Percentiles rank a stretch among this genome's conserved stretches.
These are phyloP conservation scores for Rhodomyrtus psidioides DNA, from an alignment of 441 rosid genomes.

Conservation along the genomic window DNA sequence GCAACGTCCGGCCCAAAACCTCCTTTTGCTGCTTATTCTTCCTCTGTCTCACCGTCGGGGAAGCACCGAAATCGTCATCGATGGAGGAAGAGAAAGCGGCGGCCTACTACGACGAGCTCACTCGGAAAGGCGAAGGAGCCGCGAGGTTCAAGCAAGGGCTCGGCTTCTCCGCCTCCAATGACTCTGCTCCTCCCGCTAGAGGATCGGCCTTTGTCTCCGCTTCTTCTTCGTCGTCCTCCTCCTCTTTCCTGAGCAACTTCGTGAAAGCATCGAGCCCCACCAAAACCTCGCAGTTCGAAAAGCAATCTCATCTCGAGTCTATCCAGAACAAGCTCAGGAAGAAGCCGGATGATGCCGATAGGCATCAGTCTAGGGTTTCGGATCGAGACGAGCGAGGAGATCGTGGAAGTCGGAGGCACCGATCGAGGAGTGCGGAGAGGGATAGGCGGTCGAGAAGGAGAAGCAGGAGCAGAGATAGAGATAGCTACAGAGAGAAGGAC, in stretches of 20 bases:
- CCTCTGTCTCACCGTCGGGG: not conserved
- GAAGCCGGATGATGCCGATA: conserved; percentile 25
- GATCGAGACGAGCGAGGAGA: conserved; percentile 16
- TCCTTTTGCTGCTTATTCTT: not conserved
- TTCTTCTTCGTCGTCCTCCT: conserved; percentile 49
- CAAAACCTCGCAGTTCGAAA: conserved; percentile 32
- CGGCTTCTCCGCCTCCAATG: conserved; percentile 48
- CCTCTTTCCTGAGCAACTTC: conserved; percentile 50
- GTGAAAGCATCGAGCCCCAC: conserved; percentile 63
- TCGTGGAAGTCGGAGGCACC: conserved; percentile 24
- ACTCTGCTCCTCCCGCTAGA: conserved; percentile 28
- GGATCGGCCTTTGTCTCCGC: conserved; percentile 33
- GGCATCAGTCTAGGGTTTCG: conserved; percentile 21
- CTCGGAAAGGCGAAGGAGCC: conserved; percentile 88
- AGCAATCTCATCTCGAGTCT: conserved; percentile 54
- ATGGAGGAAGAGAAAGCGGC: conserved; percentile 97
- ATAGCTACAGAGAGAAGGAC: conserved; percentile 12
- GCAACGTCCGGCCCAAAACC: not conserved
- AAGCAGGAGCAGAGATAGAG: conserved; percentile 3
- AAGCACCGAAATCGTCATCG: not conserved
- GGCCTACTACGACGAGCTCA: conserved; percentile 86
- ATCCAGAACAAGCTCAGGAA: conserved; percentile 72
- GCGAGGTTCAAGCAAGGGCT: conserved; percentile 97
- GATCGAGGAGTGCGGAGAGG: conserved; percentile 34
- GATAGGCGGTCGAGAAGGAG: not conserved